Evolutionary conservation across 1,284 basidiomycete species (phyloP), one percentile per base, ranked within the genome.

Genomic region (Grifola frondosa): DNA sequence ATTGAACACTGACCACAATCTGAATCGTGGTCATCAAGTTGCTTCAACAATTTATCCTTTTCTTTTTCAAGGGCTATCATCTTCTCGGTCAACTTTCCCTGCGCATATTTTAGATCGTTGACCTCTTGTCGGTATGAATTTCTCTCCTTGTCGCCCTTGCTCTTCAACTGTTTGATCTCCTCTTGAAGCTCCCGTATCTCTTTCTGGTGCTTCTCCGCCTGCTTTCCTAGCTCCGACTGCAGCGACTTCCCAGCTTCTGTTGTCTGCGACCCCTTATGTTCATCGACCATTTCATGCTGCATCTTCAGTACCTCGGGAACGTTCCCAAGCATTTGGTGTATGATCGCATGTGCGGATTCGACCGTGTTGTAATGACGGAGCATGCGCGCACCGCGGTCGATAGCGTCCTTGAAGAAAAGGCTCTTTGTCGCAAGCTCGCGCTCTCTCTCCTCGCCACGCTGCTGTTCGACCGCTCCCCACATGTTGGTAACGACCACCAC

Each of bases 401-500:
- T 25, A 6, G 46, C 44, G 30, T 44, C 37, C 30, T 50, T 46
- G 48, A 49, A 52, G 30, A 52, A 39, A 17, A 23, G 25, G 19
- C 26, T n/a, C 15, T 50, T 42, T 10, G 34, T 46, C 32, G 19
- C 32, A 10, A 53, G 46, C 37, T 53, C 46, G 4, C 13, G 17
- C 33, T 53, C 52, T 3, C 52, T 31, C 4, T 25, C 38, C 5
- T 5, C 31, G 10, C 49, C 52, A 1, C 8, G 9, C 28, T 37
- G 23, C 7, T 49, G 52, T 34, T 63, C 60, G 25, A 72, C 63
- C 42, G 64, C 61, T 12, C 64, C 67, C 76, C 76, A 79, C 73
- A 75, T 76, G 40, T 66, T 77, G 36, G 74, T 79, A 23, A 70
- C 67, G 44, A 79, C 65, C n/a, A 75, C 59, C 20, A 78, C 74